Conservation (phyloP, 2,329 filamentous ascomycete genomes). For the Aspergillus nomiae region DNA sequence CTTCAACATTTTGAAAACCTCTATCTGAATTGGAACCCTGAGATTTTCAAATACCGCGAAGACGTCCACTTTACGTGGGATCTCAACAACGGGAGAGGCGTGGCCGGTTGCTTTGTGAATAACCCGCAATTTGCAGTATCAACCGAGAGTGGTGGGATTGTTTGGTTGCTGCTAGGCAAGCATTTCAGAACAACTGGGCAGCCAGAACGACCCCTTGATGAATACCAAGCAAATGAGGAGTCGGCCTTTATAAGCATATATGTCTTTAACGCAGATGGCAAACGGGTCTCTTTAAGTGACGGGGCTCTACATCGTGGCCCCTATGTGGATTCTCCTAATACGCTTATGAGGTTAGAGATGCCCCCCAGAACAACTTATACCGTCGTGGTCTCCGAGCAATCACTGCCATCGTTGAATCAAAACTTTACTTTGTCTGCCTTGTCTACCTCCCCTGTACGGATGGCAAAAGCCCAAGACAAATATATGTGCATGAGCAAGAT, state of each 20-base stretch:
- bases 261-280: conserved; percentile 71
- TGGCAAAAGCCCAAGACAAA: conserved; percentile 64
- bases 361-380: conserved; percentile 56
- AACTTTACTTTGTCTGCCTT: conserved; percentile 88
- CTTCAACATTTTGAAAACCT: conserved; percentile 92
- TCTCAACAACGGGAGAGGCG: conserved; percentile 53
- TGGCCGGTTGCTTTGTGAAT: conserved; percentile 71
- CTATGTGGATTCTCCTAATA: conserved; percentile 94
- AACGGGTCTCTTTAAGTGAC: conserved; percentile 73
- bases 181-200: conserved; percentile 70
- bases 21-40: conserved; percentile 96
- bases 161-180: conserved; percentile 84
- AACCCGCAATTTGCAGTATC: conserved; percentile 64
- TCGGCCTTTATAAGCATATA: conserved; percentile 87
- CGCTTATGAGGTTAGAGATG: conserved; percentile 73
- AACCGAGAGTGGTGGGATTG: conserved; percentile 57
- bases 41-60: conserved; percentile 76
- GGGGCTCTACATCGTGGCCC: conserved; percentile 72
- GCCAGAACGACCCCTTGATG: conserved; percentile 49
- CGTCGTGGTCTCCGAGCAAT: conserved; percentile 75
- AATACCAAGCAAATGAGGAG: conserved; percentile 47
- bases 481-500: conserved; percentile 63
- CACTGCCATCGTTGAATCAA: conserved; percentile 71
- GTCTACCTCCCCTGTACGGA: conserved; percentile 62
- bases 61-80: conserved; percentile 91